phyloP scores from a whole-genome alignment of 2,329 filamentous ascomycete species.

The Trichoderma asperellum region DNA sequence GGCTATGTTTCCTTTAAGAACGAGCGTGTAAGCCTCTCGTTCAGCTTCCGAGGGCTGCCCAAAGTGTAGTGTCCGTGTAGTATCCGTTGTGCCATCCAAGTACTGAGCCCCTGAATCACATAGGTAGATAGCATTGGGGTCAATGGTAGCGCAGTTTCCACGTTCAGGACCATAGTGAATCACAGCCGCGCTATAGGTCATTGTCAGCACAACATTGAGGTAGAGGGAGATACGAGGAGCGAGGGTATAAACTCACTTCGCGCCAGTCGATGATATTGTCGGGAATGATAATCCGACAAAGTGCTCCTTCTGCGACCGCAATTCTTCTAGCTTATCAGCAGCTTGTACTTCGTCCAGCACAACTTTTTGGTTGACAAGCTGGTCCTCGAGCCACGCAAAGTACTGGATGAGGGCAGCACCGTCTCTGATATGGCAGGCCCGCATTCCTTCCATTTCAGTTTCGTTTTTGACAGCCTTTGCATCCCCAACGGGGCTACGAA shows the following conservation, averaged over 20 bases:
- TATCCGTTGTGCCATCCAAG: slow-evolving; percentile 92
- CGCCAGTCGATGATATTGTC: slow-evolving; percentile 92
- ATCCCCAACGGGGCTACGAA: slow-evolving; percentile 84
- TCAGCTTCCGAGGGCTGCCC: slow-evolving; percentile 81
- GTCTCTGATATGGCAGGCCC: slow-evolving; percentile 89
- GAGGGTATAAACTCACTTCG: slow-evolving; percentile 56
- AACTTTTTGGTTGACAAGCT: slow-evolving; percentile 73
- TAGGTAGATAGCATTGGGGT: slow-evolving; percentile 84
- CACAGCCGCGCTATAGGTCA: slow-evolving; percentile 72
- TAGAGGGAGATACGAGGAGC: neutral
- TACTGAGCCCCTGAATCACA: slow-evolving; percentile 99
- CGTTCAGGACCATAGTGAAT: slow-evolving; percentile 94
- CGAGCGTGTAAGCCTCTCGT: slow-evolving; percentile 87
- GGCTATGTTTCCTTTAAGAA: slow-evolving; percentile 91
- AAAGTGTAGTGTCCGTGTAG: slow-evolving; percentile 91
- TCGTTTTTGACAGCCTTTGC: slow-evolving; percentile 95
- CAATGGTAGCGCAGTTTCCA: slow-evolving; percentile 79
- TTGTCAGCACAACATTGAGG: slow-evolving; percentile 6
- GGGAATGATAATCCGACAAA: slow-evolving; percentile 93
- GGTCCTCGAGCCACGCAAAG: slow-evolving; percentile 95
- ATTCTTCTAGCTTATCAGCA: slow-evolving; percentile 85
- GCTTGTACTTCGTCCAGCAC: slow-evolving; percentile 84
- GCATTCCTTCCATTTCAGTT: slow-evolving; percentile 88
- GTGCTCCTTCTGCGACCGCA: slow-evolving; percentile 68
- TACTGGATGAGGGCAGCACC: slow-evolving; percentile 89